Evolutionary conservation across 2,329 filamentous ascomycete genomes (phyloP).

Genomic region (Acrodontium crateriforme): DNA sequence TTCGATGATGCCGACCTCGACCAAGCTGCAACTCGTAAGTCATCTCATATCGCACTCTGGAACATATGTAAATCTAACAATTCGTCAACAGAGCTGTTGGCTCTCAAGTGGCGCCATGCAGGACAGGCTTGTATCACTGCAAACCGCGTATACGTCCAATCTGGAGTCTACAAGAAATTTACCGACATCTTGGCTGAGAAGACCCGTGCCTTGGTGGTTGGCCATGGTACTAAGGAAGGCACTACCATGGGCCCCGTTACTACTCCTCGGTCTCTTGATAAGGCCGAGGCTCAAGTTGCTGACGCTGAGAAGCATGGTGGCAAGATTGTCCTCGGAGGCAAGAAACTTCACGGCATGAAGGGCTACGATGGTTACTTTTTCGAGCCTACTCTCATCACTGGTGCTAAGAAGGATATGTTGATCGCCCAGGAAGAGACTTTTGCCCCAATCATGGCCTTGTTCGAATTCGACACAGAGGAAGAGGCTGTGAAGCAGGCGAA

Average conservation of each 20-base stretch:
- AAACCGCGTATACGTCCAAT: conserved; percentile 52
- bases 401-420: conserved; percentile 45
- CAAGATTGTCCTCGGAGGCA: conserved; percentile 48
- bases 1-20: conserved; percentile 52
- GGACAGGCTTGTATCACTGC: conserved; percentile 53
- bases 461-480: conserved; percentile 52
- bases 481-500: conserved; percentile 48
- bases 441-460: conserved; percentile 49
- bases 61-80: conserved; percentile 2
- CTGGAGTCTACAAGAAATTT: conserved; percentile 48
- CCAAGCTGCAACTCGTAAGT: conserved; percentile 35
- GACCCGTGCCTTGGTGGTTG: conserved; percentile 42
- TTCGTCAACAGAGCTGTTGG: conserved; percentile 25
- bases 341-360: conserved; percentile 28
- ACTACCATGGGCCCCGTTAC: conserved; percentile 50
- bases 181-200: conserved; percentile 40
- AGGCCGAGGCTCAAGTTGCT: conserved; percentile 43
- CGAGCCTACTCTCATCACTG: conserved; percentile 50
- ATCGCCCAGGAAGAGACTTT: conserved; percentile 49
- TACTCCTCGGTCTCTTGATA: conserved; percentile 41
- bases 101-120: conserved; percentile 44
- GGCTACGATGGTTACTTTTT: conserved; percentile 50
- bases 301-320: conserved; percentile 50
- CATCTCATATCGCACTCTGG: not conserved
- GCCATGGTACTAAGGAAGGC: conserved; percentile 44